Evolutionary conservation across 2,329 filamentous ascomycete genomes (phyloP).

Genomic region (Chalaropsis thielavioides): DNA sequence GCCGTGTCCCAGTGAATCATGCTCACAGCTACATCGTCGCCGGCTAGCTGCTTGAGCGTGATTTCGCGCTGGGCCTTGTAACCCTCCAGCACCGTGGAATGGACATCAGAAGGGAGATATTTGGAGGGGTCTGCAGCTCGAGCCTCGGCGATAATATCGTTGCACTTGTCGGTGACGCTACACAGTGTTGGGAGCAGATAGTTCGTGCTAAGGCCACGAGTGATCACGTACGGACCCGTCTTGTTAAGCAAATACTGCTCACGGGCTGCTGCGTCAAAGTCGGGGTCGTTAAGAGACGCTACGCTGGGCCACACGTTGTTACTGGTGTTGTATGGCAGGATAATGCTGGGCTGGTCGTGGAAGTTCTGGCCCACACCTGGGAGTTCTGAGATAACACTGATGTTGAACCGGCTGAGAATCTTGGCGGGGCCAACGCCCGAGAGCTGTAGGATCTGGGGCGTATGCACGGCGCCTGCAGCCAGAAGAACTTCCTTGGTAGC

Average conservation of each 20-base stretch:
- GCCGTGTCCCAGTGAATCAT: slow-evolving; percentile 26
- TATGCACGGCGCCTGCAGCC: slow-evolving; percentile 29
- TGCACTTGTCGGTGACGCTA: slow-evolving; percentile 23
- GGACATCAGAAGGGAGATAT: slow-evolving; percentile 25
- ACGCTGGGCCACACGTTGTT: slow-evolving; percentile 22
- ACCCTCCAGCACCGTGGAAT: slow-evolving; percentile 27
- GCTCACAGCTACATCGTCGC: slow-evolving; percentile 21
- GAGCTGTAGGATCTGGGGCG: slow-evolving; percentile 33
- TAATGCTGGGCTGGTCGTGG: slow-evolving; percentile 28
- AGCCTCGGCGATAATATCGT: slow-evolving; percentile 22
- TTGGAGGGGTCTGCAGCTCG: slow-evolving; percentile 24
- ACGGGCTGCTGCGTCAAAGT: slow-evolving; percentile 24
- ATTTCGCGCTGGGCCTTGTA: slow-evolving; percentile 27
- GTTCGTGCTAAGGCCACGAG: slow-evolving; percentile 22
- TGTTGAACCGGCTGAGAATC: slow-evolving; percentile 26
- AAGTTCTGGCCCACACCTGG: slow-evolving; percentile 37
- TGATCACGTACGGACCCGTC: slow-evolving; percentile 24
- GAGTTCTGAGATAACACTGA: slow-evolving; percentile 30
- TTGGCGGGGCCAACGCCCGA: slow-evolving; percentile 33
- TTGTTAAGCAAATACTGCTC: slow-evolving; percentile 23
- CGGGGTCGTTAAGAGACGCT: slow-evolving; percentile 20
- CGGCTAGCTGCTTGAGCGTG: slow-evolving; percentile 23
- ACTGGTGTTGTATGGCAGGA: slow-evolving; percentile 20
- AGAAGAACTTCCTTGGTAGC: slow-evolving; percentile 29
- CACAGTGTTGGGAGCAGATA: slow-evolving; percentile 26